Base-by-base conservation (phyloP, 2,329 filamentous ascomycete species). In the Neonectria faginata region DNA sequence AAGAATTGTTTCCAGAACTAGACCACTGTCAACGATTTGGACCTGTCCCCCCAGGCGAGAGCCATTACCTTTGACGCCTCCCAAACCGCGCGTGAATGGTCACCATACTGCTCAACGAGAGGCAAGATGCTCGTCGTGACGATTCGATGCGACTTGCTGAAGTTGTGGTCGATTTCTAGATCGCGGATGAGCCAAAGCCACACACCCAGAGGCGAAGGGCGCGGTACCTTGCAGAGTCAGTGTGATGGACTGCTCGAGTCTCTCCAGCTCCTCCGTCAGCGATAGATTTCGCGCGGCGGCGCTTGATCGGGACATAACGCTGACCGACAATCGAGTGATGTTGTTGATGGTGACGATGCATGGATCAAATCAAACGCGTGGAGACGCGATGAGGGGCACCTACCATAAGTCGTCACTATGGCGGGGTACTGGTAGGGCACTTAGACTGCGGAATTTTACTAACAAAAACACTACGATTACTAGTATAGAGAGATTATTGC, bases 1-100 rank as follows among this genome's bases (percentile, higher is more conserved):
- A 99, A 99, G 84, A 99, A 99, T 83, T 98, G 94, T 81, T 99
- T 99, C 96, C 96, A 99, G 81, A 99, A 99, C 92, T 97, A 75
- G 12, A 59, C 29, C 9, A 14, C 29, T 55, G 36, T 67, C 12
- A 65, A 63, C 27, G 44, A 25, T 31, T 20, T 36, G 10, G 22
- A 12, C 12, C 44, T 4, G 27, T 14, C 10, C 1, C 10, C 22
- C 0, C 2, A 10, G 0, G 2, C 29, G 14, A 14, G 1, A 1
- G 7, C 9, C 11, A 2, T 5, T 58, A 95, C 93, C 88, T 97
- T 97, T 59, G 95, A 97, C 22, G 94, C 94, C 73, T 98, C 94
- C 96, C 96, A 99, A 2, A 99, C 95, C 53, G 94, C 89, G 67
- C 91, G 91, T 2, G 96, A 98, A 76, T 98, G 92, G 70, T 97